phyloP scores from a whole-genome alignment of 2,329 filamentous ascomycete species.

The Beauveria australis region DNA sequence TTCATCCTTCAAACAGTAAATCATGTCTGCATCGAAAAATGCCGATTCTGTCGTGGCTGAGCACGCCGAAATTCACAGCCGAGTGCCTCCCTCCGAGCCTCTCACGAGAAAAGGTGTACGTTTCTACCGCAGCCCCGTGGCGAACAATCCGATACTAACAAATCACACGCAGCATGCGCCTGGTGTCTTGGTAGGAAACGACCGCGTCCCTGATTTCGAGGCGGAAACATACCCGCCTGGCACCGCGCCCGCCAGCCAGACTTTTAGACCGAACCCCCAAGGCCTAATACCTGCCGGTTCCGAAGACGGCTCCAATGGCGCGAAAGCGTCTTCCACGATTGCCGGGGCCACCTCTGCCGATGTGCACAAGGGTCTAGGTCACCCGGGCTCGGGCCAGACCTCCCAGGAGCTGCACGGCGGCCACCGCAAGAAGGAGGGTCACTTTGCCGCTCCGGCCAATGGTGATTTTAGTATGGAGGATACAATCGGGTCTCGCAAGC shows the following conservation, averaged over 20 bases:
- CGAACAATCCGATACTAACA: conserved; percentile 8
- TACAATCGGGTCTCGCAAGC: background rate
- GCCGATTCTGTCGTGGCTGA: conserved; percentile 40
- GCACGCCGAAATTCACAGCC: conserved; percentile 48
- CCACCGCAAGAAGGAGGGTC: conserved; percentile 26
- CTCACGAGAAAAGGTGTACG: conserved; percentile 46
- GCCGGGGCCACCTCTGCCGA: conserved; percentile 36
- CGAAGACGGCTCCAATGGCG: conserved; percentile 12
- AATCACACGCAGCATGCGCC: conserved; percentile 48
- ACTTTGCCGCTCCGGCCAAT: background rate
- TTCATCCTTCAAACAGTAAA: conserved; percentile 6
- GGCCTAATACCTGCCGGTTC: conserved; percentile 27
- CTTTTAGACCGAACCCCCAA: conserved; percentile 31
- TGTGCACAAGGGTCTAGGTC: conserved; percentile 35
- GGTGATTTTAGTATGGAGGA: background rate
- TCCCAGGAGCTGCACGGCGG: conserved; percentile 32
- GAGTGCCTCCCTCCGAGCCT: conserved; percentile 42
- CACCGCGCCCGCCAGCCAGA: conserved; percentile 45
- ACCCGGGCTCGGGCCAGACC: conserved; percentile 35
- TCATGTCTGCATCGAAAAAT: conserved; percentile 38
- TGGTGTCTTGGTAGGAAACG: conserved; percentile 52
- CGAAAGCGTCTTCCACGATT: conserved; percentile 30
- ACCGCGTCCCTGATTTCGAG: conserved; percentile 54
- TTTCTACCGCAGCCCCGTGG: conserved; percentile 9
- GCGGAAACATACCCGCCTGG: conserved; percentile 53